Evolutionary conservation across 331 rosid genomes (phyloP).

Genomic region (Phaseolus coccineus): DNA sequence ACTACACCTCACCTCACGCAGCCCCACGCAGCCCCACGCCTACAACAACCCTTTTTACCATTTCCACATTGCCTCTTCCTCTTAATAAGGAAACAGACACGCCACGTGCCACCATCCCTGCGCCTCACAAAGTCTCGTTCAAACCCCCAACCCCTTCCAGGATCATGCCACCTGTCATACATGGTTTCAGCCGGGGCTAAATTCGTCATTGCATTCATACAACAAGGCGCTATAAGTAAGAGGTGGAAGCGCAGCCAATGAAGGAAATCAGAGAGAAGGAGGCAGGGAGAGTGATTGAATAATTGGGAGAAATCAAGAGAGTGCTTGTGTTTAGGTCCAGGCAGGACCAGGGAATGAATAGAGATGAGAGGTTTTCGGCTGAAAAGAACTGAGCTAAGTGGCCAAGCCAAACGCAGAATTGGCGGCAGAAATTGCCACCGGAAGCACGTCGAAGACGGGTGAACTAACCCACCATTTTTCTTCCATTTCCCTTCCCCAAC

Average conservation of each 20-base stretch:
- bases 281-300: background rate
- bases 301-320: background rate
- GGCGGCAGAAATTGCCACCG: conserved; percentile 56
- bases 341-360: conserved; percentile 34
- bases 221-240: conserved; percentile 17
- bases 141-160: too few species aligned
- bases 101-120: conserved; percentile 31
- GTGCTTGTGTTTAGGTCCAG: background rate
- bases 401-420: conserved; percentile 31
- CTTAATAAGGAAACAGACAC: background rate
- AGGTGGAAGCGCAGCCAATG: too few species aligned
- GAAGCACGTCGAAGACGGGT: conserved; percentile 56
- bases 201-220: background rate
- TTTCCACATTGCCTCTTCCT: background rate
- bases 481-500: background rate
- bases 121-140: background rate
- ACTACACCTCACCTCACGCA: background rate
- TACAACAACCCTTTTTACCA: conserved; percentile 13
- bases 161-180: background rate
- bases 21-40: background rate
- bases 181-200: background rate
- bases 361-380: conserved; percentile 39
- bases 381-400: conserved; percentile 24
- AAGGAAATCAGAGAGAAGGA: background rate
- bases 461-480: background rate